Base-by-base conservation (phyloP, 176 grass and related monocot species). In the Aegilops tauschii region DNA sequence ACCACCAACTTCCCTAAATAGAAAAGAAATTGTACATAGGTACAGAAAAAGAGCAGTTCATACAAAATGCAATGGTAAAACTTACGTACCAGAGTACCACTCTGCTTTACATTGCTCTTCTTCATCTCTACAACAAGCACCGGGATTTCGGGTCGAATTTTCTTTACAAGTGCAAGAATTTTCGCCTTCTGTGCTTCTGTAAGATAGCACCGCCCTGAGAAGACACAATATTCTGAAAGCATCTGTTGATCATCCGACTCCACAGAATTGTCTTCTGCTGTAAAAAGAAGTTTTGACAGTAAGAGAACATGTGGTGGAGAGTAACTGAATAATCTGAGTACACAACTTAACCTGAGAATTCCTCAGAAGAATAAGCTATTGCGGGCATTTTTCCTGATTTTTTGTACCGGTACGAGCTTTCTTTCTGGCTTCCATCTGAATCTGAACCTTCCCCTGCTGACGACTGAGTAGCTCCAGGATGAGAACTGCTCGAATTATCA, bases 281-380 rank as follows among this genome's bases (percentile, higher is more conserved):
- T 34, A 20, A 77, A 8, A 72, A 61, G 68, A 72, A n/a, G 20
- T 35, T 30, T 4, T 4, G 31, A n/a, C 58, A 10, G 31, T 85
- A 14, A 11, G 31, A 1, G 6, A 39, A 74, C 7, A 9, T 10
- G 45, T 5, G 28, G 42, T 8, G 6, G n/a, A 45, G 23, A 44
- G 11, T 35, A 65, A 83, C 1, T 12, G 27, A 62, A 14, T 45
- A 73, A 73, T 16, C 40, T 45, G n/a, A 47, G n/a, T 45, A 47
- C n/a, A 21, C 14, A 69, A 17, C 67, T 20, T 90, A 61, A 90
- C 88, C 88, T 77, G 83, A 82, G 25, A 73, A 73, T 66, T 89
- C 31, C 59, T 86, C 83, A 5, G 29, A 86, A 32, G 52, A 70
- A 12, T n/a, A 69, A 13, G 14, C 49, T 37, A 16, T 8, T 14